phyloP scores from a whole-genome alignment of 2,329 filamentous ascomycete species.

The Trichoderma atroviride region DNA sequence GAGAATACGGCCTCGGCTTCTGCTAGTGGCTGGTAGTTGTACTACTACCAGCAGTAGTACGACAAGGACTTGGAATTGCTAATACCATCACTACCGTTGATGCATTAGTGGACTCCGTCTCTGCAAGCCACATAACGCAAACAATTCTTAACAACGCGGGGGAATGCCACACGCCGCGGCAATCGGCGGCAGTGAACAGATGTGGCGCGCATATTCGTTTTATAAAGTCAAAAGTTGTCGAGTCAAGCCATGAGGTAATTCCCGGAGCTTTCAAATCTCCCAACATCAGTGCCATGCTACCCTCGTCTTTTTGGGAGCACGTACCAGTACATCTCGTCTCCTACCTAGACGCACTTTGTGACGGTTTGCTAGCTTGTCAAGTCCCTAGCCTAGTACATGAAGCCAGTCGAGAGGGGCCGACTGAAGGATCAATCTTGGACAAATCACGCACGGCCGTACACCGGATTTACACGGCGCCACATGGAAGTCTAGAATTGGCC shows the following conservation, averaged over 20 bases:
- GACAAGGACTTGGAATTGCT: neutral
- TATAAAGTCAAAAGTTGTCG: neutral
- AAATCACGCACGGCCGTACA: neutral
- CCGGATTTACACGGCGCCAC: constrained; percentile 9
- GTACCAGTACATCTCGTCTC: neutral
- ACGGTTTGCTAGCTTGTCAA: neutral
- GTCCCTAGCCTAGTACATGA: neutral
- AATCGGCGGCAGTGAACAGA: neutral
- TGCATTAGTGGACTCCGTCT: constrained; percentile 24
- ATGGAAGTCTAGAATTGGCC: neutral
- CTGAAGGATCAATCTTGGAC: constrained; percentile 20
- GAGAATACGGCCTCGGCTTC: neutral
- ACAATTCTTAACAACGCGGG: neutral
- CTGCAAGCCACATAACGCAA: constrained; percentile 22
- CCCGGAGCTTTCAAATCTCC: neutral
- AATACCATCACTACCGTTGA: neutral
- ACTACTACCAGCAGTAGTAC: neutral
- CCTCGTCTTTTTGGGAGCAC: neutral
- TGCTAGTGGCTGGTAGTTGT: neutral
- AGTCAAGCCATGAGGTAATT: neutral
- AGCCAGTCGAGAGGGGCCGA: constrained; percentile 13
- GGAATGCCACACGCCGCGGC: neutral
- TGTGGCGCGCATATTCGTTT: neutral
- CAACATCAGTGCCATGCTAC: neutral
- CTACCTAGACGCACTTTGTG: neutral